Evolutionary conservation across 1,139 yeast species (phyloP), one percentile per base, ranked within the genome.

Genomic region (Lodderomyces margitis): DNA sequence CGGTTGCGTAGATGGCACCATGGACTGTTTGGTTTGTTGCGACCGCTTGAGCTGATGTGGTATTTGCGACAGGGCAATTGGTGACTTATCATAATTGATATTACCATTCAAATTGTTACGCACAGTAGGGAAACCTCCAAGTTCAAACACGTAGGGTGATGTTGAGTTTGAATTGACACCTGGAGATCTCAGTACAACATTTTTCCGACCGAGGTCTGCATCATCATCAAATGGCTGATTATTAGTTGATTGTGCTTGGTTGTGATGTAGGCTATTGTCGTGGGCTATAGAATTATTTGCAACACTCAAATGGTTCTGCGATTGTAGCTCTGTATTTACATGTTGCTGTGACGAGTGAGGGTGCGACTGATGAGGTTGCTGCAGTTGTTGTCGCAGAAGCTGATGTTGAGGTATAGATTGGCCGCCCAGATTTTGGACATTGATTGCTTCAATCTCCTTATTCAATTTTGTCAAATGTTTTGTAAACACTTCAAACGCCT

Each of bases 361-460:
- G n/a, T 31, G 46, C 20, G 23, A 35, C 21, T 38, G 41, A 11
- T 27, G 43, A 11, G 43, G 42, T 17, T 36, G 44, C 23, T 24
- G 45, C 21, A 36, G 44, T 19, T 34, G 47, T 23, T 17, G 44
- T 28, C 19, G 45, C 19, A 33, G 44, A 11, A 19, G 46, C 14
- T 38, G 38, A 14, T 30, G 35, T 16, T 35, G 47, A 36, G 37
- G 44, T 24, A 34, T 35, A 38, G 19, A 43, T 45, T 36, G 50
- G n/a, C 12, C 25, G 9, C 37, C 37, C 14, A 16, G 27, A 8
- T 16, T 12, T 21, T 8, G 46, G 30, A 35, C 35, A 31, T 37
- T 27, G 11, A 46, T 44, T 27, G 54, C 61, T 36, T 59, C 62
- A 30, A 60, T 57, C 31, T 59, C 64, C 39, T 58, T 60, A 17